Percentiles rank a stretch among this genome's conserved stretches.
phyloP scores from a whole-genome alignment of 768 basidiomycete species.

The Podaxis sp. region DNA sequence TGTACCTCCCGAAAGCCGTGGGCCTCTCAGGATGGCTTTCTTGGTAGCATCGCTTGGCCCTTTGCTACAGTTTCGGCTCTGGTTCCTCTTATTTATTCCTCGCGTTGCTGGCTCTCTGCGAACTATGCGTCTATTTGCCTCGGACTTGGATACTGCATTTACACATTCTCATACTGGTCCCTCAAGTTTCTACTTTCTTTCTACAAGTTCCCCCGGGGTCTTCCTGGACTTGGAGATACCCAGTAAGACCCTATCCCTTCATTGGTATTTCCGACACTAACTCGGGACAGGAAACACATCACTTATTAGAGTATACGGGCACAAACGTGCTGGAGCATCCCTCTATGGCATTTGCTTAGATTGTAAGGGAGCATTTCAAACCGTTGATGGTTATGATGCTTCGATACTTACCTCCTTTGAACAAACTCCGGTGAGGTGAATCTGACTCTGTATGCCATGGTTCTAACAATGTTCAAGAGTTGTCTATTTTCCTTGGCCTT shows the following conservation, averaged over 20 bases:
- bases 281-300: background rate
- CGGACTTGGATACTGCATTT: background rate
- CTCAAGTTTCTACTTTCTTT: background rate
- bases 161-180: background rate
- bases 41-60: background rate
- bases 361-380: background rate
- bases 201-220: background rate
- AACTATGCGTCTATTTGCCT: background rate
- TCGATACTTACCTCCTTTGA: background rate
- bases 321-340: background rate
- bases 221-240: slow-evolving; percentile 3
- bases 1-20: background rate
- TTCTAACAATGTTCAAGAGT: background rate
- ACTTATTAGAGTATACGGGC: slow-evolving; percentile 4
- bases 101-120: slow-evolving; percentile 9
- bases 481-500: slow-evolving; percentile 6
- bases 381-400: background rate
- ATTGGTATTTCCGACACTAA: background rate
- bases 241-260: background rate
- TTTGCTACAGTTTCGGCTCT: background rate
- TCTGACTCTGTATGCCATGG: background rate
- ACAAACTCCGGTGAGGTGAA: background rate
- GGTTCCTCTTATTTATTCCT: background rate
- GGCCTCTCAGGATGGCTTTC: background rate
- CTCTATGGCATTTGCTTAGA: slow-evolving; percentile 5